phyloP scores from a whole-genome alignment of 108 stramenopile species.

The Nitzschia sp. region DNA sequence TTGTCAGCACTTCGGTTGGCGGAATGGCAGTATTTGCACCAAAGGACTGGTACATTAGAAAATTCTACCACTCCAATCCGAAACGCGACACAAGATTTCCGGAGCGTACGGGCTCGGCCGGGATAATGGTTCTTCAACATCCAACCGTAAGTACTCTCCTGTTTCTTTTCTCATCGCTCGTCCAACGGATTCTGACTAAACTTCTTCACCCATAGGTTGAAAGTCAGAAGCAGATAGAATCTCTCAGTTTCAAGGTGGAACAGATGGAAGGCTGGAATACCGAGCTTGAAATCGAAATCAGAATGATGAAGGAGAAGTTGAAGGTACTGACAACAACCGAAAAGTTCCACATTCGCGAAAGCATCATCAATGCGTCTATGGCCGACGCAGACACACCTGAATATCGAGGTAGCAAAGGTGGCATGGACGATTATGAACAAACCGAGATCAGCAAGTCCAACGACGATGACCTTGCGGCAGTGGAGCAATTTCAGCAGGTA shows the following conservation, averaged over 20 bases:
- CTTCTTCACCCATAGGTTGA: constrained; percentile 19
- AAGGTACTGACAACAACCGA: constrained; percentile 13
- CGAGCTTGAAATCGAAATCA: constrained; percentile 37
- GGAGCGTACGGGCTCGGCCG: constrained; percentile 17
- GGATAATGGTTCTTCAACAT: constrained; percentile 28
- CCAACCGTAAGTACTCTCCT: constrained; percentile 27
- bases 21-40: constrained; percentile 33
- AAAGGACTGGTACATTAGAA: constrained; percentile 45
- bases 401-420: constrained; percentile 7
- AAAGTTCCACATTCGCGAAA: constrained; percentile 1
- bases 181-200: not conserved
- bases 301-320: constrained; percentile 35
- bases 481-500: constrained; percentile 23
- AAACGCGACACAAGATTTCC: not conserved
- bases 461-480: constrained; percentile 10
- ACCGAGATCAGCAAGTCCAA: constrained; percentile 17
- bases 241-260: constrained; percentile 22
- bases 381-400: constrained; percentile 1
- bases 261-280: constrained; percentile 25
- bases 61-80: constrained; percentile 20
- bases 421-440: constrained; percentile 16
- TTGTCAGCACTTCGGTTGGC: constrained; percentile 7
- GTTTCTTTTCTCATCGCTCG: not conserved
- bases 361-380: not conserved
- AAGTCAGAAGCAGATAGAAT: constrained; percentile 28